A percentile compares a stretch with the other conserved stretches of the same genome.
These are phyloP conservation scores for Phytophthora colocasiae DNA, from an alignment of 352 stramenopile genomes.

Conservation along the genomic window DNA sequence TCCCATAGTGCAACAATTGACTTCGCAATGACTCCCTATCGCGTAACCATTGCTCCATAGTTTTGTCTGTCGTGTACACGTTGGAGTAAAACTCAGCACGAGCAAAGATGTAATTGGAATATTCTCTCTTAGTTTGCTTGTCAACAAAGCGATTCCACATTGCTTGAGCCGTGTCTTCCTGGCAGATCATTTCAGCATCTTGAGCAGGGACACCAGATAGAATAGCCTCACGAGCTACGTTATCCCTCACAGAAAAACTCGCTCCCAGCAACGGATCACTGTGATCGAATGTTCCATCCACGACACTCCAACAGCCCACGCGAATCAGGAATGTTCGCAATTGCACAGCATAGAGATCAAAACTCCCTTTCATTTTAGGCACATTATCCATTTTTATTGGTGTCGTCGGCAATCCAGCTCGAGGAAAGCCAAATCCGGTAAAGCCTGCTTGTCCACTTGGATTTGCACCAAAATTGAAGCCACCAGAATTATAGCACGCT, in stretches of 20 bases:
- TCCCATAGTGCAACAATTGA: slow-evolving; percentile 16
- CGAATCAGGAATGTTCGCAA: slow-evolving; percentile 12
- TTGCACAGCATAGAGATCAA: neutral
- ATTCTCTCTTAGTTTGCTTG: slow-evolving; percentile 22
- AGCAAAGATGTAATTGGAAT: slow-evolving; percentile 19
- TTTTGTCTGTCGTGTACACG: slow-evolving; percentile 6
- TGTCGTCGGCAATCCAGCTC: neutral
- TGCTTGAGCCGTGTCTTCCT: slow-evolving; percentile 5
- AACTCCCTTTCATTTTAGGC: neutral
- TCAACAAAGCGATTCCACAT: slow-evolving; percentile 11
- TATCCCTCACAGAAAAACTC: slow-evolving; percentile 5
- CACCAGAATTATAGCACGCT: neutral
- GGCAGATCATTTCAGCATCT: slow-evolving; percentile 16
- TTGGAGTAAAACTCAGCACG: slow-evolving; percentile 18
- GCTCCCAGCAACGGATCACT: neutral
- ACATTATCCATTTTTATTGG: neutral
- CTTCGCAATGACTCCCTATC: slow-evolving; percentile 13
- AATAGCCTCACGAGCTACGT: slow-evolving; percentile 11
- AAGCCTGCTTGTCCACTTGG: neutral
- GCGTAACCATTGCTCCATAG: slow-evolving; percentile 7
- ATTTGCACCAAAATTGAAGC: slow-evolving; percentile 3
- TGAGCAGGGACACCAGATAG: neutral
- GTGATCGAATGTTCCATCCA: slow-evolving; percentile 12
- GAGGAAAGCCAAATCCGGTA: neutral
- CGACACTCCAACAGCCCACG: slow-evolving; percentile 16